A percentile compares a stretch with the other conserved stretches of the same genome.
Evolutionary conservation across 176 grass and related monocot genomes (phyloP).

Genomic region (sorghum (Sorghum bicolor)): DNA sequence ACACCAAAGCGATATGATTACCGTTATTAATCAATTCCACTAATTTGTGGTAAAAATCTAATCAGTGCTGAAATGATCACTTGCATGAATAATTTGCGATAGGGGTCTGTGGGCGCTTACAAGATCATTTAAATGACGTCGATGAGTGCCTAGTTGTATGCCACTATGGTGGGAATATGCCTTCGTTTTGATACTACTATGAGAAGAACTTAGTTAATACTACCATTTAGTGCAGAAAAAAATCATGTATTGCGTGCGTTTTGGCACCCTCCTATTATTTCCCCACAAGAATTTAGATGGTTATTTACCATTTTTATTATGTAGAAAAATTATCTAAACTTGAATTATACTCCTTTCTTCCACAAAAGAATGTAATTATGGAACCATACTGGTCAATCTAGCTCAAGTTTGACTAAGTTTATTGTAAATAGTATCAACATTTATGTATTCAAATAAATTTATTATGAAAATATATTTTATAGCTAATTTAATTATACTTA

Average conservation of each 20-base stretch:
- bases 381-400: no score
- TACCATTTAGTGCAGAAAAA: neutral
- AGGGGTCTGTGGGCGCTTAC: neutral
- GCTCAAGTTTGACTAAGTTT: no score
- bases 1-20: neutral
- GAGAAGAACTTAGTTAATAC: neutral
- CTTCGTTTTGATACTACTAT: neutral
- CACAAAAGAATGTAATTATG: no score
- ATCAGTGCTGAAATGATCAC: neutral
- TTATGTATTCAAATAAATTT: no score
- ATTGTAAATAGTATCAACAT: no score
- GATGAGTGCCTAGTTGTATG: conserved; percentile 4
- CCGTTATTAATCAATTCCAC: neutral
- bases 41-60: neutral
- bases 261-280: neutral
- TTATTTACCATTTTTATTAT: neutral
- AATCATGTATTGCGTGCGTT: neutral
- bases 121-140: neutral
- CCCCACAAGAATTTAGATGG: neutral
- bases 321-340: neutral
- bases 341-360: no score
- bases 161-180: conserved; percentile 13
- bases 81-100: neutral
- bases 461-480: no score
- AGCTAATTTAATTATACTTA: no score